phyloP scores from a whole-genome alignment of 306 rosid species.

The Medicago truncatula region DNA sequence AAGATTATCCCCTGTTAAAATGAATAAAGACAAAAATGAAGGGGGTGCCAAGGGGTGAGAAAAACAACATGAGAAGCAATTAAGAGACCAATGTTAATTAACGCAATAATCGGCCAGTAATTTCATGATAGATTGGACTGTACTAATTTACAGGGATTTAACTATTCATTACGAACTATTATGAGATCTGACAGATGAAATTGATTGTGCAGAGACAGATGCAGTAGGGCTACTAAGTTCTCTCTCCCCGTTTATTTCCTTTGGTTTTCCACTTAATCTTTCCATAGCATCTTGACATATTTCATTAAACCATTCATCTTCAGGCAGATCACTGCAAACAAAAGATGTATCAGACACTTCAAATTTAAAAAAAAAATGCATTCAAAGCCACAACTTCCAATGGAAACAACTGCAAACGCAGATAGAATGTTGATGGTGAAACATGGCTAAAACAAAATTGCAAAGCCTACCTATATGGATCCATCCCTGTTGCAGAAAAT shows the following conservation, averaged over 20 bases:
- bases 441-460: background rate
- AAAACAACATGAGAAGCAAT: slow-evolving; percentile 34
- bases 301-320: slow-evolving; percentile 93
- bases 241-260: slow-evolving; percentile 77
- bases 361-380: slow-evolving; percentile 1
- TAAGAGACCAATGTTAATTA: slow-evolving; percentile 26
- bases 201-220: slow-evolving; percentile 92
- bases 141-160: slow-evolving; percentile 54
- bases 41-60: slow-evolving; percentile 2
- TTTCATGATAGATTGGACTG: slow-evolving; percentile 32
- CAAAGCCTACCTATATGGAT: slow-evolving; percentile 74
- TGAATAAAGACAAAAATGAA: background rate
- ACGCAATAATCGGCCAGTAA: slow-evolving; percentile 40
- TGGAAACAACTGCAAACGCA: slow-evolving; percentile 4
- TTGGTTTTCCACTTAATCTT: slow-evolving; percentile 90
- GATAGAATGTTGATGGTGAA: slow-evolving; percentile 7
- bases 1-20: slow-evolving; percentile 28
- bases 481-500: slow-evolving; percentile 90
- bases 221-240: slow-evolving; percentile 96
- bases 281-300: slow-evolving; percentile 86
- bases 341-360: slow-evolving; percentile 24
- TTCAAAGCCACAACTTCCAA: slow-evolving; percentile 4
- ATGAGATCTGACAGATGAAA: slow-evolving; percentile 93
- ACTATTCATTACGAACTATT: slow-evolving; percentile 67
- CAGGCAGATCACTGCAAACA: slow-evolving; percentile 75